phyloP scores from a whole-genome alignment of 345 rosid species.

The Heritiera littoralis region DNA sequence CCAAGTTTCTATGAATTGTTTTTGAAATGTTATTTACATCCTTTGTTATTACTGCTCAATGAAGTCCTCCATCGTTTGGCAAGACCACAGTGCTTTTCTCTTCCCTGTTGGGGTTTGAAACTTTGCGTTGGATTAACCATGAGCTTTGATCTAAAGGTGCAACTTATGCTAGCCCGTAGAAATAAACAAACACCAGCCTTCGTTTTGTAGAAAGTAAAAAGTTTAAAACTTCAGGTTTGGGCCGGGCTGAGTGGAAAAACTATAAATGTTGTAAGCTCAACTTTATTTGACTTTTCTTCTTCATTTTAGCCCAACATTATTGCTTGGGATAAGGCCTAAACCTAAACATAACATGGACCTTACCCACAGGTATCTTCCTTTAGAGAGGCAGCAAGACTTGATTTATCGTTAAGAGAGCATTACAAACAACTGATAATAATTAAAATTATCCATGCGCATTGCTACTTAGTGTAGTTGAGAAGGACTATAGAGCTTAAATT shows the following conservation, averaged over 20 bases:
- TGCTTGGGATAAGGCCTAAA: background rate
- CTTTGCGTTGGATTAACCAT: background rate
- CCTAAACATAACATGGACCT: background rate
- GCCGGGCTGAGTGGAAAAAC: background rate
- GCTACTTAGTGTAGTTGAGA: too few species aligned
- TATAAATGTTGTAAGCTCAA: background rate
- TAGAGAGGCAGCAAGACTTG: too few species aligned
- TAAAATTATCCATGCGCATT: too few species aligned
- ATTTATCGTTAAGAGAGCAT: too few species aligned
- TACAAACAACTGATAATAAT: too few species aligned
- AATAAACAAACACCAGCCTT: background rate
- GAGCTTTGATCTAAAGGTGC: background rate
- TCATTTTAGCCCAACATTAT: background rate
- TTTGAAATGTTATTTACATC: background rate
- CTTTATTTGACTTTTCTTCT: background rate
- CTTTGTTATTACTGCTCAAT: too few species aligned
- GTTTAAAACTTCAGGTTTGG: background rate
- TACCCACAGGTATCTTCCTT: too few species aligned
- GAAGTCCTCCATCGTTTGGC: background rate
- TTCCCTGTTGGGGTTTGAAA: background rate
- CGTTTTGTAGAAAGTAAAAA: background rate
- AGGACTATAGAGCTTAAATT: too few species aligned
- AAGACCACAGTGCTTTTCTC: background rate
- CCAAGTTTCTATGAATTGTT: too few species aligned
- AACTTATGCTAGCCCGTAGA: background rate